phyloP scores from a whole-genome alignment of 495 filamentous ascomycete genomes.

The Friedmanniomyces simplex region DNA sequence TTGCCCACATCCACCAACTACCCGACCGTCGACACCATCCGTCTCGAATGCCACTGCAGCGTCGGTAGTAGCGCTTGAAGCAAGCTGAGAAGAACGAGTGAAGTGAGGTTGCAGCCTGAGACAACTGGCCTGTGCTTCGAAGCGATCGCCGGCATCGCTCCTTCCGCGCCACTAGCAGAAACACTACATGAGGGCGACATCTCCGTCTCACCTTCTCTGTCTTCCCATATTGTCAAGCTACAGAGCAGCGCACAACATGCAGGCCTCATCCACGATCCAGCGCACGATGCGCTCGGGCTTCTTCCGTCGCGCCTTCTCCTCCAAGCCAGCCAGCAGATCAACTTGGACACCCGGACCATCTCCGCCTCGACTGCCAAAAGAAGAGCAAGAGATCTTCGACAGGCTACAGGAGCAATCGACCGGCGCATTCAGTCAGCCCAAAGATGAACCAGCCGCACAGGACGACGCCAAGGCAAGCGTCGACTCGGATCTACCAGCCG shows the following conservation, averaged over 20 bases:
- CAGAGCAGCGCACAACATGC: not conserved
- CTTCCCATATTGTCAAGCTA: no score
- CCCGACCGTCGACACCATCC: no score
- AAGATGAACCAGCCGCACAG: constrained; percentile 17
- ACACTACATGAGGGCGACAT: no score
- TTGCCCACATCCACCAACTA: no score
- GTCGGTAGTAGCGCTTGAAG: no score
- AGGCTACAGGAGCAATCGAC: constrained; percentile 63
- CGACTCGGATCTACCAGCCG: not conserved
- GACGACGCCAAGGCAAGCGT: constrained; percentile 1
- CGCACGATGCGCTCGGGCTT: constrained; percentile 16
- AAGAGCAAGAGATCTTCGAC: constrained; percentile 90
- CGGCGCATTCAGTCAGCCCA: constrained; percentile 61
- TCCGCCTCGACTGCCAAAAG: constrained; percentile 72
- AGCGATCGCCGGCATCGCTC: no score
- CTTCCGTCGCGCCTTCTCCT: constrained; percentile 23
- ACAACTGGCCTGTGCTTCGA: no score
- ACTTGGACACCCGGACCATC: constrained; percentile 45
- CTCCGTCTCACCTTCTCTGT: no score
- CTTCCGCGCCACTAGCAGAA: no score
- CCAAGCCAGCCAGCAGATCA: constrained; percentile 17
- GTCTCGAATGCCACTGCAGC: no score
- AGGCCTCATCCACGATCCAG: not conserved
- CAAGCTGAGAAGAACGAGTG: no score
- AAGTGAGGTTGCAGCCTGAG: no score